Conservation (phyloP, 495 filamentous ascomycete species). For the Copromyces sp. region DNA sequence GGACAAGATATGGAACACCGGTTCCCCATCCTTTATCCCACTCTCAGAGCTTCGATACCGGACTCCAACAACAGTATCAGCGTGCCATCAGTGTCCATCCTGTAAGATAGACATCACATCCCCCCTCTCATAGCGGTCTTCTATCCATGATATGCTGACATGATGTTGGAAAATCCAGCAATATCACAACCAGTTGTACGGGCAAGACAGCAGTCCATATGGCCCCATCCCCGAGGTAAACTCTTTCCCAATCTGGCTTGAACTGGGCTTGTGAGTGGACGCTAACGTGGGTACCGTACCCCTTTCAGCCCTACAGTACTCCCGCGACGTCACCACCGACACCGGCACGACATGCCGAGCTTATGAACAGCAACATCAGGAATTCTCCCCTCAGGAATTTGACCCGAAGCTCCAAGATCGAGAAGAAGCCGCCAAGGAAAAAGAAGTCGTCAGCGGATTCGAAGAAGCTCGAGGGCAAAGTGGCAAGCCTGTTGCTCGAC, state of each 20-base stretch:
- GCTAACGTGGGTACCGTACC: slow-evolving; percentile 6
- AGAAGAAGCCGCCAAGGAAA: slow-evolving; percentile 28
- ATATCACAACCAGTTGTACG: slow-evolving; percentile 29
- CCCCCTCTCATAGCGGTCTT: neutral
- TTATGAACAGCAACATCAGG: slow-evolving; percentile 13
- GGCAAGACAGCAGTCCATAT: slow-evolving; percentile 22
- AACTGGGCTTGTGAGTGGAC: neutral
- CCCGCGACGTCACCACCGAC: slow-evolving; percentile 42
- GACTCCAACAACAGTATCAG: slow-evolving; percentile 21
- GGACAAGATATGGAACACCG: slow-evolving; percentile 34
- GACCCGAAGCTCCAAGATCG: slow-evolving; percentile 17
- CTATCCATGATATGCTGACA: slow-evolving; percentile 6
- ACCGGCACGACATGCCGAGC: slow-evolving; percentile 27
- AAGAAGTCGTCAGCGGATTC: slow-evolving; percentile 21
- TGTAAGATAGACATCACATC: slow-evolving; percentile 4
- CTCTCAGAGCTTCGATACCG: slow-evolving; percentile 7
- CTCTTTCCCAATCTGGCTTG: neutral
- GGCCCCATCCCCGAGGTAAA: slow-evolving; percentile 20
- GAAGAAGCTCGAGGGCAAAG: slow-evolving; percentile 12
- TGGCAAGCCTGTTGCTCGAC: slow-evolving; percentile 45
- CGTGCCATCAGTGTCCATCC: slow-evolving; percentile 11
- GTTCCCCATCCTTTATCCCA: slow-evolving; percentile 18
- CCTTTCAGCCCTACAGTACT: slow-evolving; percentile 35
- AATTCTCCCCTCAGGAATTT: slow-evolving; percentile 8
- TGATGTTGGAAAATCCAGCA: slow-evolving; percentile 6